Conservation (phyloP, 495 filamentous ascomycete species). For the Talaromyces trachyspermus region DNA sequence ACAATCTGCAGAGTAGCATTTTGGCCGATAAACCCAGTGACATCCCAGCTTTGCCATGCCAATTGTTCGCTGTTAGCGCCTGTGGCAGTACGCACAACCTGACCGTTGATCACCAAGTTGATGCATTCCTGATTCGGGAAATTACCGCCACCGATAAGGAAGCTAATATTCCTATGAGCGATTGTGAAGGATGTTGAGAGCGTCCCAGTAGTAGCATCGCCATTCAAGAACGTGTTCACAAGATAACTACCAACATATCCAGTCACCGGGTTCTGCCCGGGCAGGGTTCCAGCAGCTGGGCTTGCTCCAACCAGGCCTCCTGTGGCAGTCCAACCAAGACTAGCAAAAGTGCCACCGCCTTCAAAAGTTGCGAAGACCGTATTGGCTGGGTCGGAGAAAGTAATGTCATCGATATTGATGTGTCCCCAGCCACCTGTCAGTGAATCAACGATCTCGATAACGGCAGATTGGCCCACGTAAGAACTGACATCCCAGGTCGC, state of each 20-base stretch:
- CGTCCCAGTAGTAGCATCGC: conserved; percentile 1
- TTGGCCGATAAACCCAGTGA: background rate
- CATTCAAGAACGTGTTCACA: conserved; percentile 2
- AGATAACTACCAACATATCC: background rate
- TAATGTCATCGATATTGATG: conserved; percentile 5
- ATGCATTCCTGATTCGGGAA: background rate
- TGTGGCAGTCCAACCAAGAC: conserved; percentile 8
- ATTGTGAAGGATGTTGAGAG: background rate
- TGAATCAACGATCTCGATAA: conserved; percentile 13
- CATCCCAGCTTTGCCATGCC: background rate
- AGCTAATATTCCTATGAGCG: background rate
- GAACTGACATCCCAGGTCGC: background rate
- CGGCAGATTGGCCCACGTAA: conserved; percentile 9
- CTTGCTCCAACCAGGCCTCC: conserved; percentile 8
- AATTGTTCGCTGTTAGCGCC: background rate
- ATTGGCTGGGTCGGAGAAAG: background rate
- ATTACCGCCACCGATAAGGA: conserved; percentile 3
- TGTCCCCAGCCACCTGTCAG: conserved; percentile 14
- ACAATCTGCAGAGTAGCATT: conserved; percentile 13
- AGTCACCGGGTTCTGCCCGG: background rate
- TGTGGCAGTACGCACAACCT: background rate
- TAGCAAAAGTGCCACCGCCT: background rate
- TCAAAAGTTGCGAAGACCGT: background rate
- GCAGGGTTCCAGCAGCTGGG: background rate
- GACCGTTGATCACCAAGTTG: background rate